Evolutionary conservation across 2,329 filamentous ascomycete species (phyloP).

Genomic region (Calonectria pteridis): DNA sequence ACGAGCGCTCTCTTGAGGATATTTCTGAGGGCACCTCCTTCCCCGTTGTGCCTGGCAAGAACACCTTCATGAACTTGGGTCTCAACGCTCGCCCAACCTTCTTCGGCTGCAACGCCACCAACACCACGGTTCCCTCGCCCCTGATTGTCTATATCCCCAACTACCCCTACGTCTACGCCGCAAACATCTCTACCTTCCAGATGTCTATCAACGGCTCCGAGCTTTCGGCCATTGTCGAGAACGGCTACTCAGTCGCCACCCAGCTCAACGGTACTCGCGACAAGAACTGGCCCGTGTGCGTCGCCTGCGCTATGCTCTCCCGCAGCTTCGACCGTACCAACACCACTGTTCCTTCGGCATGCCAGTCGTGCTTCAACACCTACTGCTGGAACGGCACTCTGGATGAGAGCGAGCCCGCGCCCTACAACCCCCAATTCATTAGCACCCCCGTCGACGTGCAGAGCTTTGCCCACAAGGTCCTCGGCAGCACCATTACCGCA

Average conservation of each 20-base stretch:
- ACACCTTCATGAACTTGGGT: constrained; percentile 68
- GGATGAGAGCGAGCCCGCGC: constrained; percentile 49
- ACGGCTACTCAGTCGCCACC: constrained; percentile 87
- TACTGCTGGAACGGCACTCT: constrained; percentile 96
- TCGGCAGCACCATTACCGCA: constrained; percentile 32
- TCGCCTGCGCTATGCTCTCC: constrained; percentile 87
- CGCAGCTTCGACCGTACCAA: constrained; percentile 80
- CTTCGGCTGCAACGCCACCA: constrained; percentile 72
- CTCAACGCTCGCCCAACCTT: constrained; percentile 72
- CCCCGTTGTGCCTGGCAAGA: constrained; percentile 67
- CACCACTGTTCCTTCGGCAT: constrained; percentile 77
- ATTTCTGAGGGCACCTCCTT: constrained; percentile 68
- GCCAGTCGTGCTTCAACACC: constrained; percentile 78
- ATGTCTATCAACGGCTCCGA: constrained; percentile 71
- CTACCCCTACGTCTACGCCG: constrained; percentile 79
- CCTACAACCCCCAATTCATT: constrained; percentile 46
- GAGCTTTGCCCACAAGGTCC: constrained; percentile 34
- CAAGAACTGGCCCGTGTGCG: constrained; percentile 81
- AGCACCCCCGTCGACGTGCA: constrained; percentile 43
- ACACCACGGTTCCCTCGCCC: constrained; percentile 68
- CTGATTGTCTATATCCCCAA: constrained; percentile 87
- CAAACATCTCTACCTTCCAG: constrained; percentile 85
- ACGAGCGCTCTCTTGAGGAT: constrained; percentile 61
- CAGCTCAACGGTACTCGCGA: constrained; percentile 85
- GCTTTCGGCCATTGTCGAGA: constrained; percentile 85